Base-by-base conservation (phyloP, 1,139 yeast genomes). In the Debaryomyces psychrophilus region DNA sequence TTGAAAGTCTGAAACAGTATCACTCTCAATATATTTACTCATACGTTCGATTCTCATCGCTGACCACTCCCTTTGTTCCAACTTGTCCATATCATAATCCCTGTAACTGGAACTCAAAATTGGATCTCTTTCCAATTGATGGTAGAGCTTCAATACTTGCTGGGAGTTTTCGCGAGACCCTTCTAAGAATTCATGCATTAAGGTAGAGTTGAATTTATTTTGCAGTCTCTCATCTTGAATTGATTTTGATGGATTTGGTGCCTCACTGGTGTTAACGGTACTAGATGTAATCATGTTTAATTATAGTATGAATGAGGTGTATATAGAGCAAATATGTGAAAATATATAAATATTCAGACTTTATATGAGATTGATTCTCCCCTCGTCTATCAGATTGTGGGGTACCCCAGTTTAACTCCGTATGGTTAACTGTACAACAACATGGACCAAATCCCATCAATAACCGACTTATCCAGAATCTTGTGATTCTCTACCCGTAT, bases 91-190 rank as follows among this genome's bases (percentile, higher is more conserved):
- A 49, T 73, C 79, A 56, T 71, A 74, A 59, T 66, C 64, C 28
- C 60, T 55, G 18, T 73, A 59, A 45, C 59, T 61, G 20, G 73
- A 64, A 28, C 65, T 58, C 50, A 74, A 60, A 42, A 74, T 57
- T 8, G 78, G 77, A 55, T 74, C 79, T 50, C 76, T 65, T 59
- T 74, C 79, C 67, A 74, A 65, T 52, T 71, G 72, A 47, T 65
- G 68, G 35, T 61, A 56, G 50, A 73, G 58, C 23, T 50, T 43
- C 46, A 67, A 62, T 49, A 64, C 53, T 45, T 58, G 51, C 38
- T 64, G 65, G 8, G 76, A 63, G 45, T 67, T 60, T 44, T 66
- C 68, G 40, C 53, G 50, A 37, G 68, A 58, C 41, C 78, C 79
- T 56, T 74, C 79, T 51, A 74, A 61, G 52, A 73, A 73, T 52